These are phyloP conservation scores for Fusarium sp. DNA, from an alignment of 2,329 filamentous ascomycete species.

Conservation along the genomic window DNA sequence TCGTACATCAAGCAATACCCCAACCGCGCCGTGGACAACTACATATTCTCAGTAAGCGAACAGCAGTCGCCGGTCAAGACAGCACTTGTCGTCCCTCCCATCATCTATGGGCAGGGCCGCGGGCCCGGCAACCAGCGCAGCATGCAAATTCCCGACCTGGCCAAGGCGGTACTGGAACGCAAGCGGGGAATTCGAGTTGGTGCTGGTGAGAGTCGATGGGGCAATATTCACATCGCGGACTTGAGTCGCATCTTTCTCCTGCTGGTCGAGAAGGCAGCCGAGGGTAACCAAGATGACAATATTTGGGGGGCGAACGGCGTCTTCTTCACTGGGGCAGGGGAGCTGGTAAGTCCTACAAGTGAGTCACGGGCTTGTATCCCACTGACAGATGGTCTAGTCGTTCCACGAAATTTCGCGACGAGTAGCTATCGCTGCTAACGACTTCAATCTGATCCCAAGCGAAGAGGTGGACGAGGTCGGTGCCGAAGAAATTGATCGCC, in stretches of 20 bases:
- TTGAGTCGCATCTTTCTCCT: constrained; percentile 47
- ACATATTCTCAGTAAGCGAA: constrained; percentile 47
- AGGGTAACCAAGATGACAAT: constrained; percentile 30
- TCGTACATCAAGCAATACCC: constrained; percentile 47
- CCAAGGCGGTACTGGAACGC: constrained; percentile 45
- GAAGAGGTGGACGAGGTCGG: constrained; percentile 44
- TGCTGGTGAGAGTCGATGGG: constrained; percentile 52
- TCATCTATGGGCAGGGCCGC: constrained; percentile 55
- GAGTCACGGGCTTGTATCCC: no score
- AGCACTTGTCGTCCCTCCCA: constrained; percentile 52
- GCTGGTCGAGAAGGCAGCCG: constrained; percentile 51
- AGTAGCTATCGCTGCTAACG: constrained; percentile 40
- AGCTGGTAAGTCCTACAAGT: constrained; percentile 41
- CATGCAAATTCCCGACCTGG: constrained; percentile 54
- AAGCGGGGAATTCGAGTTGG: constrained; percentile 50
- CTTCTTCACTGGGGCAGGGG: constrained; percentile 51
- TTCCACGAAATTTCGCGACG: constrained; percentile 49
- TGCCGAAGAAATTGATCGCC: constrained; percentile 57
- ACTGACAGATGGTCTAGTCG: constrained; percentile 23
- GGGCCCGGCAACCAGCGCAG: constrained; percentile 55
- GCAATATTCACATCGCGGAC: constrained; percentile 53
- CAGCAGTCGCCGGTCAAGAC: constrained; percentile 45
- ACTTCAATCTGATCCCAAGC: constrained; percentile 41
- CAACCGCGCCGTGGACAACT: constrained; percentile 53
- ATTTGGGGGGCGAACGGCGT: constrained; percentile 55